phyloP scores from a whole-genome alignment of 768 basidiomycete genomes.

The Russula lepida region DNA sequence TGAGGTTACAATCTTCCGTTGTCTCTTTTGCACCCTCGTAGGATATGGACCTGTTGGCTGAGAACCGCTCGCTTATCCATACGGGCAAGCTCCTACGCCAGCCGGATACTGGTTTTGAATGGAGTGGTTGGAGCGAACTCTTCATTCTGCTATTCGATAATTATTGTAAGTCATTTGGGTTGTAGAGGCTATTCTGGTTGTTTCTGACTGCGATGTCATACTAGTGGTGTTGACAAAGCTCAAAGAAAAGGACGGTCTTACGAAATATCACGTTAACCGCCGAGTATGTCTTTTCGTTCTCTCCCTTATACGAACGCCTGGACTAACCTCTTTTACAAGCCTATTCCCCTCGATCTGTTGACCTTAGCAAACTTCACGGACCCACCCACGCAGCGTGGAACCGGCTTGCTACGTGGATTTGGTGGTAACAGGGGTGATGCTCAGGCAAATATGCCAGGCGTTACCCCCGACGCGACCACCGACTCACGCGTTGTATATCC shows the following conservation, averaged over 20 bases:
- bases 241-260: conserved; percentile 66
- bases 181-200: too few species aligned
- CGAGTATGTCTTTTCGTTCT: conserved; percentile 41
- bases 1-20: background rate
- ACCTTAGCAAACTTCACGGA: conserved; percentile 80
- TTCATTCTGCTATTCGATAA: conserved; percentile 92
- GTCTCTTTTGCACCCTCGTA: conserved; percentile 22
- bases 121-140: conserved; percentile 86
- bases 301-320: background rate
- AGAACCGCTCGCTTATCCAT: conserved; percentile 75
- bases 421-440: conserved; percentile 28
- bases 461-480: conserved; percentile 33
- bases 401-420: conserved; percentile 62
- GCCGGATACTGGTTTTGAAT: conserved; percentile 80
- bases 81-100: conserved; percentile 78
- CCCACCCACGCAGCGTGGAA: conserved; percentile 62
- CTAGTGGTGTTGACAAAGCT: conserved; percentile 85
- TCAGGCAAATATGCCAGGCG: conserved; percentile 25
- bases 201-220: background rate
- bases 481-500: conserved; percentile 81
- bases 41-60: conserved; percentile 87
- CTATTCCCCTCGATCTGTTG: conserved; percentile 86
- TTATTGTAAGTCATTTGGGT: conserved; percentile 51
- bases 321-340: conserved; percentile 37
- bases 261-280: conserved; percentile 72